Conservation (phyloP, 768 basidiomycete species). For the Trichaptum fuscoviolaceum region DNA sequence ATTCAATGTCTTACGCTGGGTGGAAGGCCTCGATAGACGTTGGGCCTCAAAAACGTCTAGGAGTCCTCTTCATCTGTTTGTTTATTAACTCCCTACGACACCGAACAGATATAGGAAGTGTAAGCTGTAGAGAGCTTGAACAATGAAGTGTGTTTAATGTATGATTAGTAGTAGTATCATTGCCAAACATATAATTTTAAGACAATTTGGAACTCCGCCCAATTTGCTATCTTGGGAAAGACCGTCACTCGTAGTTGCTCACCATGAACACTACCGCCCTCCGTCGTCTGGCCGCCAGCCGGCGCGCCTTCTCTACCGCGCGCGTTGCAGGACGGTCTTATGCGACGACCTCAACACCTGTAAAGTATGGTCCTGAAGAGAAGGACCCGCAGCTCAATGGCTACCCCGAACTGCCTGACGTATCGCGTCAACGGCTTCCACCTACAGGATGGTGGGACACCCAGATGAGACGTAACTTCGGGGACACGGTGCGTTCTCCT, state of each 20-base stretch:
- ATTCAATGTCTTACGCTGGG: too few species aligned
- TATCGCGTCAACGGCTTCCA: constrained; percentile 58
- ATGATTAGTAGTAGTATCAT: too few species aligned
- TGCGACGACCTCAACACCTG: constrained; percentile 20
- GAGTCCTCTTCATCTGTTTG: too few species aligned
- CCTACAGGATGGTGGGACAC: constrained; percentile 72
- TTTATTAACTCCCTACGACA: too few species aligned
- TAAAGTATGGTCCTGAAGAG: constrained; percentile 21
- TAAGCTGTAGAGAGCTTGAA: too few species aligned
- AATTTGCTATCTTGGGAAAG: neutral
- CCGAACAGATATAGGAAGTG: too few species aligned
- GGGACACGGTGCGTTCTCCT: constrained; percentile 55
- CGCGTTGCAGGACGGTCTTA: constrained; percentile 12
- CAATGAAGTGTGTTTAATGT: too few species aligned
- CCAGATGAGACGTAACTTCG: constrained; percentile 75
- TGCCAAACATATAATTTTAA: neutral
- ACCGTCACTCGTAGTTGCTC: neutral
- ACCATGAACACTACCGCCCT: constrained; percentile 25
- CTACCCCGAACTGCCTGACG: constrained; percentile 67
- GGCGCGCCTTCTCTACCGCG: constrained; percentile 23
- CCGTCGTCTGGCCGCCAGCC: constrained; percentile 33
- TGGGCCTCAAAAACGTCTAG: too few species aligned
- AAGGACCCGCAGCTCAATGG: constrained; percentile 64
- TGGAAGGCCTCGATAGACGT: too few species aligned
- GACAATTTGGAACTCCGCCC: neutral